A percentile compares a stretch with the other conserved stretches of the same genome.
Conservation (phyloP, 1,284 basidiomycete species). For the Ceratobasidium sp. region DNA sequence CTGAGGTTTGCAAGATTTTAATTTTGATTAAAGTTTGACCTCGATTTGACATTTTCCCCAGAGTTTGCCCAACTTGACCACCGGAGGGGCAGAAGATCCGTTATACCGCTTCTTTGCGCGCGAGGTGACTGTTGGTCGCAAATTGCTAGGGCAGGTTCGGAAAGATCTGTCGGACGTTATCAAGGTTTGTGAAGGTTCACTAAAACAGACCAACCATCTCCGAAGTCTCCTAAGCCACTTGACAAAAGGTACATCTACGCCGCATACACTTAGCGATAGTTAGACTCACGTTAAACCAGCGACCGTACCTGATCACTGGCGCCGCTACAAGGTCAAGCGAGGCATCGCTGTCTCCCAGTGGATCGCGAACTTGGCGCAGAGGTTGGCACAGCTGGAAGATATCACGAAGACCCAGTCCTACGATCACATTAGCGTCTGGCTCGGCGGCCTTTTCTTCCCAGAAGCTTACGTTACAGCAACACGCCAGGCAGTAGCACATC, state of each 20-base stretch:
- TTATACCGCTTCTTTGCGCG: conserved; percentile 89
- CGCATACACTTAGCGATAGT: background rate
- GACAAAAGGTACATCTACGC: conserved; percentile 78
- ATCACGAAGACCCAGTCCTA: conserved; percentile 78
- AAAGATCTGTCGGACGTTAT: conserved; percentile 85
- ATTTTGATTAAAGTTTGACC: background rate
- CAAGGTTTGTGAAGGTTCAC: conserved; percentile 85
- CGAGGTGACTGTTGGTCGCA: conserved; percentile 86
- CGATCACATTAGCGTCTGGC: conserved; percentile 84
- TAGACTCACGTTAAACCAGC: conserved; percentile 63
- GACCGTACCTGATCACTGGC: conserved; percentile 90
- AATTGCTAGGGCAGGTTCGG: conserved; percentile 81
- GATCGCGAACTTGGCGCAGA: conserved; percentile 84
- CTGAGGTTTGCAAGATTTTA: conserved; percentile 67
- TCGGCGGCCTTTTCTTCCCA: conserved; percentile 95
- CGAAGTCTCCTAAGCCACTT: conserved; percentile 88
- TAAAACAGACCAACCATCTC: conserved; percentile 96
- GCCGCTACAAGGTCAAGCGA: conserved; percentile 87
- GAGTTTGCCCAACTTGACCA: conserved; percentile 20
- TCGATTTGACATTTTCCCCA: background rate
- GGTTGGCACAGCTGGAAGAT: conserved; percentile 84
- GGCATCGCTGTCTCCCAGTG: conserved; percentile 85
- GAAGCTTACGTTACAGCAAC: conserved; percentile 96
- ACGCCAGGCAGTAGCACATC: conserved; percentile 91
- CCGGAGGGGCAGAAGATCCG: conserved; percentile 68